These are phyloP conservation scores for Hordeum marinum DNA, from an alignment of 176 grass and related monocot species.

Conservation along the genomic window DNA sequence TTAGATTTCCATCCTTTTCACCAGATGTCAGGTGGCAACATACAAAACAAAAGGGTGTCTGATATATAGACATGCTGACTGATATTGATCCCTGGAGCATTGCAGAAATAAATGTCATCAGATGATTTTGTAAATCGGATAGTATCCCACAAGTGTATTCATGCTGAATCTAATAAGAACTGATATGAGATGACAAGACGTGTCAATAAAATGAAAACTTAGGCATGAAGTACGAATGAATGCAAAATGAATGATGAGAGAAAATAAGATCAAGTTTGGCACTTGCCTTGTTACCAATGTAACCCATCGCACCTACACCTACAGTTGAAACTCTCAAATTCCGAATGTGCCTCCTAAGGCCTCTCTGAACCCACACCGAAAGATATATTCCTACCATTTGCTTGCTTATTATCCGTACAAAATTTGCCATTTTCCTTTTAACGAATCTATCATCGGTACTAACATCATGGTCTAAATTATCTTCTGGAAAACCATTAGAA, in stretches of 20 bases:
- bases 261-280: conserved; percentile 12
- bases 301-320: conserved; percentile 88
- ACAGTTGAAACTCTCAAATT: conserved; percentile 88
- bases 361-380: conserved; percentile 77
- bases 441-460: background rate
- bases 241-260: background rate
- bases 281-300: conserved; percentile 90
- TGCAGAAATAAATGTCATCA: conserved; percentile 13
- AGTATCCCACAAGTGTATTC: background rate
- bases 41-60: conserved; percentile 81
- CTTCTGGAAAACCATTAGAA: conserved; percentile 21
- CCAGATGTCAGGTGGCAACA: conserved; percentile 85
- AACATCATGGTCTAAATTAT: conserved; percentile 21
- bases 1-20: conserved; percentile 68
- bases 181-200: background rate
- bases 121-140: background rate
- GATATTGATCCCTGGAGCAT: conserved; percentile 87
- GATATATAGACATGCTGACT: conserved; percentile 93
- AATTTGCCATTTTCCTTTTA: conserved; percentile 46
- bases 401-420: conserved; percentile 86
- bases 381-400: conserved; percentile 92
- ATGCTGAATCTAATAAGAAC: background rate
- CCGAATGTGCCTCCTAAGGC: conserved; percentile 66
- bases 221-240: background rate
- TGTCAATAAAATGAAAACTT: background rate